These are phyloP conservation scores for Clonostachys byssicola DNA, from an alignment of 2,329 filamentous ascomycete genomes.

Conservation along the genomic window DNA sequence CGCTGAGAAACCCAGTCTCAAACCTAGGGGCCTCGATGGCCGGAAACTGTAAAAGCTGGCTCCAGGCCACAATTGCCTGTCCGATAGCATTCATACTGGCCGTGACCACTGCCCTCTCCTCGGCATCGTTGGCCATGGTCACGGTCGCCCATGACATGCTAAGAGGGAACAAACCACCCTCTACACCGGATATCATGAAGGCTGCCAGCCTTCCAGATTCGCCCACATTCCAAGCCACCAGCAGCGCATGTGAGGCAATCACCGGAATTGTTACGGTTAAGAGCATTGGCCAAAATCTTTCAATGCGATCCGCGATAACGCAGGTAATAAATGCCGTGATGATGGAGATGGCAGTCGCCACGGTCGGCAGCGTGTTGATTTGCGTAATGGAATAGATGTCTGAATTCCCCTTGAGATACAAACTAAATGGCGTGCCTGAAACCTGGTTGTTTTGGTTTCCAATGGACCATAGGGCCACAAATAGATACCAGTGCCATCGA, in stretches of 20 bases:
- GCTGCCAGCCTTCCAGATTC: conserved; percentile 27
- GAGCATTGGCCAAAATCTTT: conserved; percentile 26
- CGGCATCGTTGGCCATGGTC: conserved; percentile 28
- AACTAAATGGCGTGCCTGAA: conserved; percentile 25
- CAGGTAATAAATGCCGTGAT: conserved; percentile 24
- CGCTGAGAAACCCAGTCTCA: conserved; percentile 16
- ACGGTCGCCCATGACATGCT: conserved; percentile 33
- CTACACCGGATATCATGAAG: conserved; percentile 30
- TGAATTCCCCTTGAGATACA: conserved; percentile 32
- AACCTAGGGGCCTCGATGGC: conserved; percentile 27
- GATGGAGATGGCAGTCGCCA: conserved; percentile 29
- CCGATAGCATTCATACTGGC: conserved; percentile 37
- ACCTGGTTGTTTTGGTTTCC: conserved; percentile 29
- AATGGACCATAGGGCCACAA: conserved; percentile 10
- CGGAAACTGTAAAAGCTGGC: conserved; percentile 30
- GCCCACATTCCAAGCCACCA: conserved; percentile 28
- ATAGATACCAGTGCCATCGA: conserved; percentile 1
- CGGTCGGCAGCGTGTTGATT: conserved; percentile 34
- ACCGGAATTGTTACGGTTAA: conserved; percentile 23
- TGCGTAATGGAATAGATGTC: conserved; percentile 28
- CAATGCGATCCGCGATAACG: conserved; percentile 21
- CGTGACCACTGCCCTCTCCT: conserved; percentile 33
- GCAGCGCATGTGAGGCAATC: conserved; percentile 20
- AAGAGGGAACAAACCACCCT: conserved; percentile 23
- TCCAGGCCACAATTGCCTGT: conserved; percentile 31